Evolutionary conservation across 2,329 filamentous ascomycete species (phyloP), one percentile per base, ranked within the genome.

Genomic region (Diplodia mutila): DNA sequence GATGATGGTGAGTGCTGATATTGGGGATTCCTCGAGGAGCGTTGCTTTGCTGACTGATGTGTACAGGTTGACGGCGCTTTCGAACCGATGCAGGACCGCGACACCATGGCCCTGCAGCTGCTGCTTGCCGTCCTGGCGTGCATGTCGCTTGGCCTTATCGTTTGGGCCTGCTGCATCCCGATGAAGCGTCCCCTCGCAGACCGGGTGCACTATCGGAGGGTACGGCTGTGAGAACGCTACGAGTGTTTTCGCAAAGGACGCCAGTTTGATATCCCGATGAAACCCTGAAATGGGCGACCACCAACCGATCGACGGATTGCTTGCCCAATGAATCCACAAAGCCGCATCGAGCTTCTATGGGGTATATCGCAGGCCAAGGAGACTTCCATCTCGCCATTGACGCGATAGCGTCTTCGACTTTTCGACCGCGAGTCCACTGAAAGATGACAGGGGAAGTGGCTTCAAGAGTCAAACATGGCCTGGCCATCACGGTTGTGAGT

Each of bases 31-130:
- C 8, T 32, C n/a, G n/a, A 7, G 29, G 29, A 29, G 7, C 7
- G 29, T 29, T 25, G 29, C 34, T 6, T 39, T 29, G 42, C 25
- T 52, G 9, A 16, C 27, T 48, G 27, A 32, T 32, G 29, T 53
- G 27, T 3, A 5, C 16, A 65, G 51, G 64, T 66, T 25, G 25
- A 34, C 25, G 51, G 52, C 21, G 52, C 37, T 21, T 66, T 48
- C 42, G 27, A 25, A 8, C 64, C 64, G 4, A 55, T 66, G 11
- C 23, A 48, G 21, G 64, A 66, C 52, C 27, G 21, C 34, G 64
- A 66, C 8, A 39, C 55, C 39, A 52, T 66, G 8, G 48, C 51
- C 2, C 42, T 66, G 12, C 64, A 66, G 64, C 37, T 57, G 1
- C 52, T 66, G 8, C 64, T 66, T 18, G 64, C 51, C 11, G 8